Percentiles rank a stretch among this genome's conserved stretches.
phyloP scores from a whole-genome alignment of 306 rosid species.

The Erythrophleum fordii region DNA sequence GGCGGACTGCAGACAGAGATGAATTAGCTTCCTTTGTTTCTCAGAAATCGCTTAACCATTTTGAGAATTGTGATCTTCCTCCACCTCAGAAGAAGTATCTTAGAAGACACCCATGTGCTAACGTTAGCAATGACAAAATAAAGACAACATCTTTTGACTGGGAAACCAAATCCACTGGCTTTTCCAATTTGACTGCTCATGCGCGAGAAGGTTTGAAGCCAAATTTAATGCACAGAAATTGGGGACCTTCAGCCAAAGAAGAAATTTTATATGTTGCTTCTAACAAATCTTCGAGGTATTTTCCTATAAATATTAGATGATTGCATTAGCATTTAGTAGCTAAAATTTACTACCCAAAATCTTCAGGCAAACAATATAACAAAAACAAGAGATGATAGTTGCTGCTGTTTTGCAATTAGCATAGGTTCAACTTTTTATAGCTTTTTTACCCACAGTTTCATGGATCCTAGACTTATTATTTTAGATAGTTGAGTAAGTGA shows the following conservation, averaged over 20 bases:
- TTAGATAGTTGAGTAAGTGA: slow-evolving; percentile 2
- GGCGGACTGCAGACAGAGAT: slow-evolving; percentile 80
- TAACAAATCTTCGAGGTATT: slow-evolving; percentile 64
- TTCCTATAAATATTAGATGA: slow-evolving; percentile 19
- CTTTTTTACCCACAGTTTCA: background rate
- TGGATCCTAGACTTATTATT: background rate
- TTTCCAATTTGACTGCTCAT: slow-evolving; percentile 44
- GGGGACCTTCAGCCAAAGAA: slow-evolving; percentile 43
- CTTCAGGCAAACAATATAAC: background rate
- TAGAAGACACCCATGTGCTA: slow-evolving; percentile 56
- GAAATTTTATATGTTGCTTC: slow-evolving; percentile 46
- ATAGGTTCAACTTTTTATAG: background rate
- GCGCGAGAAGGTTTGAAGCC: slow-evolving; percentile 39
- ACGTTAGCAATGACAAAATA: slow-evolving; percentile 38
- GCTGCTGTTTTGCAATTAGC: background rate
- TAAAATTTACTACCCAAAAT: background rate
- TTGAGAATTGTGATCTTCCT: slow-evolving; percentile 97
- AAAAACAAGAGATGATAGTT: no score
- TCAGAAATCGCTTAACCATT: slow-evolving; percentile 66
- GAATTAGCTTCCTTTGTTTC: slow-evolving; percentile 83
- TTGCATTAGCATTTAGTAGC: no score
- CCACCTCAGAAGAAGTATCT: slow-evolving; percentile 83
- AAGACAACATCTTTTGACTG: slow-evolving; percentile 46
- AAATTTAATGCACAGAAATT: slow-evolving; percentile 36
- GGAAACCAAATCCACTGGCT: slow-evolving; percentile 43